Base-by-base conservation (phyloP, 2,329 filamentous ascomycete species). In the Diaporthe vexans region DNA sequence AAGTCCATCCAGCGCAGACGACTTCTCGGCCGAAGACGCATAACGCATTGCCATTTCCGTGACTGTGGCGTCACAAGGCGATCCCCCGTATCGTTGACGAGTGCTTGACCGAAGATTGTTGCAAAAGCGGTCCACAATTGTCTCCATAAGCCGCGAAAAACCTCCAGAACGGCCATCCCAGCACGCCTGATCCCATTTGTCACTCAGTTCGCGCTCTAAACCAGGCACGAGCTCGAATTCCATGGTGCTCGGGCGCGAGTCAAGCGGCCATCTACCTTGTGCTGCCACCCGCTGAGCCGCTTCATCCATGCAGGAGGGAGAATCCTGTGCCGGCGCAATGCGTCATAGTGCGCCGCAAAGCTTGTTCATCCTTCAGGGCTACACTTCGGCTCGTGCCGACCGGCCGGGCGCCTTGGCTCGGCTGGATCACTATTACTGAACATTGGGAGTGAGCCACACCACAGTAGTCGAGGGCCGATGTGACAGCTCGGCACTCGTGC, bases 401-500 rank as follows among this genome's bases (percentile, higher is more conserved):
- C 29, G 7, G 13, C 10, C 24, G 37, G 26, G 15, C 17, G 17
- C 24, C 37, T 63, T 43, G 37, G 35, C 15, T 26, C 10, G 24
- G 26, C 29, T 19, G 29, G 8, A 21, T 65, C 24, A 52, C 19
- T 35, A 67, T 61, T 61, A 43, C 57, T 59, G 57, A 40, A 15
- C 33, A 29, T 17, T 46, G 43, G 40, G 48, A 13, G 10, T 48
- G 26, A 43, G 43, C 37, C 43, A 10, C 13, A 33, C 29, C 29
- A 33, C 37, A 40, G 11, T 13, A 13, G n/a, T n/a, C 59, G 61
- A 51, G 26, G 24, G 26, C 61, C 40, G 4, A 24, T 35, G 26
- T 65, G 61, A 51, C 43, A 11, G 46, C 43, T 67, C 61, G 61
- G 61, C 61, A 51, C 43, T 37, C 61, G 61, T 67, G 61, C 61